Percentiles rank a stretch among this genome's conserved stretches.
phyloP scores from a whole-genome alignment of 129 eudicot genomes.

The Logfia minima region DNA sequence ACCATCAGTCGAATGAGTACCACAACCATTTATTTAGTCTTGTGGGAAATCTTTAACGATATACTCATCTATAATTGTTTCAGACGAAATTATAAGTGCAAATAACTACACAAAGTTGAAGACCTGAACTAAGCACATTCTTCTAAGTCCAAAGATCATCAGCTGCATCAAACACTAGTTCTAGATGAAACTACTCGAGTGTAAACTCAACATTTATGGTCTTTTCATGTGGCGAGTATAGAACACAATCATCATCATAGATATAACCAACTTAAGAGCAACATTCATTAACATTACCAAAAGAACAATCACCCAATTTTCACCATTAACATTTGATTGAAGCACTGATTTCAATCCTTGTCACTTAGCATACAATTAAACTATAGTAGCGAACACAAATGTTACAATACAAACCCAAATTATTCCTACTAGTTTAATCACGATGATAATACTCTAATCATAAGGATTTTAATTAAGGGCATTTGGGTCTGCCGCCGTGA shows the following conservation, averaged over 20 bases:
- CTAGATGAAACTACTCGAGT: not conserved
- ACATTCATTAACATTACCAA: constrained; percentile 2
- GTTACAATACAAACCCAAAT: not conserved
- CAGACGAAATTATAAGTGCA: too few relatives aligned
- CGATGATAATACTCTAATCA: not conserved
- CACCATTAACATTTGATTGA: constrained; percentile 7
- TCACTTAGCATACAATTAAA: not conserved
- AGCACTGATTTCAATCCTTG: not conserved
- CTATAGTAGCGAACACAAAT: constrained; percentile 1
- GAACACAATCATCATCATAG: not conserved
- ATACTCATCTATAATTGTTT: too few relatives aligned
- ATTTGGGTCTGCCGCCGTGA: constrained; percentile 70
- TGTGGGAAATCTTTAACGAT: too few relatives aligned
- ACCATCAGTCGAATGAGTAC: too few relatives aligned
- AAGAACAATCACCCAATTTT: not conserved
- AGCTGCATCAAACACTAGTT: not conserved
- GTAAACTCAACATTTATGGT: not conserved
- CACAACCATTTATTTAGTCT: too few relatives aligned
- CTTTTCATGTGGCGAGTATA: not conserved
- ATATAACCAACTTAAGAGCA: not conserved
- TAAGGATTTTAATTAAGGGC: constrained; percentile 47
- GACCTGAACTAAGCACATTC: too few relatives aligned
- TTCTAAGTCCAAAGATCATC: too few relatives aligned
- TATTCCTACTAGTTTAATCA: not conserved
- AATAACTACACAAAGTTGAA: too few relatives aligned